Evolutionary conservation across 2,329 filamentous ascomycete species (phyloP).

Genomic region (Bretziella fagacearum): DNA sequence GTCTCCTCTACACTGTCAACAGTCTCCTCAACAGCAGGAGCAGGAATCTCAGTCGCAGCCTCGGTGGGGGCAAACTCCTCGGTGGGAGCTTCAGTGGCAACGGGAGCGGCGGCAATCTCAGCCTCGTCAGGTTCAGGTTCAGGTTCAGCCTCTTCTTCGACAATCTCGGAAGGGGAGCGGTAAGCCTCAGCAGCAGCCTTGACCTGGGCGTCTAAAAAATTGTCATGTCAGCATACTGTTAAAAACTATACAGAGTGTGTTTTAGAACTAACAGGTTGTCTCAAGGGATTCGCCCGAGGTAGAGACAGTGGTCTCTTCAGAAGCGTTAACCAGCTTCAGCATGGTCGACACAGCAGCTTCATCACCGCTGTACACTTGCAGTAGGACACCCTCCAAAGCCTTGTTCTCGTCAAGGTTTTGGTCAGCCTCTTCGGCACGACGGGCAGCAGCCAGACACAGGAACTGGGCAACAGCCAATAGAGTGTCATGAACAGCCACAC

Average conservation of each 20-base stretch:
- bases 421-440: slow-evolving; percentile 52
- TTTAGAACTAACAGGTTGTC: slow-evolving; percentile 48
- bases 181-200: slow-evolving; percentile 36
- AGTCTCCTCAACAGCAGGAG: background rate
- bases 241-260: background rate
- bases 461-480: slow-evolving; percentile 63
- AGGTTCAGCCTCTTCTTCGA: slow-evolving; percentile 17
- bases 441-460: slow-evolving; percentile 59
- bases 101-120: background rate
- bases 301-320: slow-evolving; percentile 47
- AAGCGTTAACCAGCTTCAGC: slow-evolving; percentile 58
- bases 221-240: slow-evolving; percentile 16
- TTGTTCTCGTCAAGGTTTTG: slow-evolving; percentile 53
- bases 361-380: slow-evolving; percentile 65
- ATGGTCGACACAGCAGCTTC: slow-evolving; percentile 57
- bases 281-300: slow-evolving; percentile 47
- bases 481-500: slow-evolving; percentile 37
- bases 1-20: background rate
- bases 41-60: background rate
- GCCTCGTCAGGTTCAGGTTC: slow-evolving; percentile 12
- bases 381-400: slow-evolving; percentile 63
- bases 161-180: slow-evolving; percentile 26
- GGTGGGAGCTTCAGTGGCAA: background rate
- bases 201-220: slow-evolving; percentile 22
- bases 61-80: background rate